Conservation (phyloP, 1,284 basidiomycete genomes). For the Lentinula novae-zelandiae region DNA sequence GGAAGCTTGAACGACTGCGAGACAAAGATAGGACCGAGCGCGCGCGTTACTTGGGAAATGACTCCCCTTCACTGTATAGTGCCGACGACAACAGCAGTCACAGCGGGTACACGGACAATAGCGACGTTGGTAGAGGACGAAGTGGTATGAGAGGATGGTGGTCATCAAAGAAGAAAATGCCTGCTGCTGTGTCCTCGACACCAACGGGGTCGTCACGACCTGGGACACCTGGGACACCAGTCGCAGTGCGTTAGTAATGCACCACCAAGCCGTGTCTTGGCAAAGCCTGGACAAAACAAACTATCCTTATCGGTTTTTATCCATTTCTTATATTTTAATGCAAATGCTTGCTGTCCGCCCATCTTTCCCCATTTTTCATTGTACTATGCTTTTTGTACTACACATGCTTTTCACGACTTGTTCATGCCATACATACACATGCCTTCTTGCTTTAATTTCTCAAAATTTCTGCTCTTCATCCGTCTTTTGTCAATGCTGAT, state of each 20-base stretch:
- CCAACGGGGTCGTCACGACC: constrained; percentile 2
- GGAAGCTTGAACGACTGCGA: not conserved
- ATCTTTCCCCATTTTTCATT: not conserved
- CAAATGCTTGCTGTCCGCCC: too few species aligned
- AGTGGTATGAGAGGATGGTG: constrained; percentile 6
- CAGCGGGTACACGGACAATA: not conserved
- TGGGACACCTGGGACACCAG: constrained; percentile 6
- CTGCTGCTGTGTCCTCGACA: not conserved
- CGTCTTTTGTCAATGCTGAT: not conserved
- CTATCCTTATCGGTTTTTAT: constrained; percentile 1
- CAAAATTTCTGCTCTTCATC: not conserved
- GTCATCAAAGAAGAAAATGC: not conserved
- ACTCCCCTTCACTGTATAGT: constrained; percentile 1
- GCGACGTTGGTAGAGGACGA: not conserved
- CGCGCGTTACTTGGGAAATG: not conserved
- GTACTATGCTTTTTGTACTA: not conserved
- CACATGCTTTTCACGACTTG: not conserved
- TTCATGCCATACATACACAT: too few species aligned
- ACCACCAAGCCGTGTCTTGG: not conserved
- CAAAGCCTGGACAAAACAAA: too few species aligned
- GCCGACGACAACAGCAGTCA: constrained; percentile 3
- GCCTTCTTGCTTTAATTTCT: not conserved
- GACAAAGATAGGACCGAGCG: not conserved
- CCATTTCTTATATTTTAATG: not conserved
- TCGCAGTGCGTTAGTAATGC: not conserved